phyloP scores from a whole-genome alignment of 2,329 filamentous ascomycete species.

The Metarhizium sp. region DNA sequence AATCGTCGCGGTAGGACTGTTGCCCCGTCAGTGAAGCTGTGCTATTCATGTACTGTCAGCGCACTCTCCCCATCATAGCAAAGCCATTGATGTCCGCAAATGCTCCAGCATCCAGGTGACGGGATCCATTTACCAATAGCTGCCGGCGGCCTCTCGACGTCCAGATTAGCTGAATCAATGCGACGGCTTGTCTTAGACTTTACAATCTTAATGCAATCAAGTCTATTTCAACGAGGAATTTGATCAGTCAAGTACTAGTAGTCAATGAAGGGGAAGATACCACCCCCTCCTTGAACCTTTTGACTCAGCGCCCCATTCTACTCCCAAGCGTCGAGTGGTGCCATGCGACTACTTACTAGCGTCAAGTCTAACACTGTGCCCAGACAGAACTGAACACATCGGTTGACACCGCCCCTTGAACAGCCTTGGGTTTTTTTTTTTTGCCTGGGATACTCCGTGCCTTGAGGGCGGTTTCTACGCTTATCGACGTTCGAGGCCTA shows the following conservation, averaged over 20 bases:
- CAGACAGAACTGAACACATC: background rate
- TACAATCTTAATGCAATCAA: slow-evolving; percentile 10
- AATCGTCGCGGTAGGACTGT: too few relatives aligned
- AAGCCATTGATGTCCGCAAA: too few relatives aligned
- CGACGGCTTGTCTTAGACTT: slow-evolving; percentile 9
- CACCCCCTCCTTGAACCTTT: background rate
- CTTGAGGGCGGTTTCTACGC: too few relatives aligned
- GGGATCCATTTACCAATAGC: background rate
- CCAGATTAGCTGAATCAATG: background rate
- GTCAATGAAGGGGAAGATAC: background rate
- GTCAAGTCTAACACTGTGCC: background rate
- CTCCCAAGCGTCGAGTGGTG: background rate
- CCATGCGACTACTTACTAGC: background rate
- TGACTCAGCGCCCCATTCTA: background rate
- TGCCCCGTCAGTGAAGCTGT: too few relatives aligned
- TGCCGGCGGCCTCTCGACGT: background rate
- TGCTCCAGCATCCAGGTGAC: too few relatives aligned
- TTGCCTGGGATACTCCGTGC: too few relatives aligned
- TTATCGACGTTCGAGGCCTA: too few relatives aligned
- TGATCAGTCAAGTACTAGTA: background rate
- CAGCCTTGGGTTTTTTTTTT: too few relatives aligned
- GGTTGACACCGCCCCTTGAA: background rate
- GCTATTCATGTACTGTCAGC: too few relatives aligned
- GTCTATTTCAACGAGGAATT: slow-evolving; percentile 9
- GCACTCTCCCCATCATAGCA: too few relatives aligned